phyloP scores from a whole-genome alignment of 257 asterid species.

The Eustoma russellianum region DNA sequence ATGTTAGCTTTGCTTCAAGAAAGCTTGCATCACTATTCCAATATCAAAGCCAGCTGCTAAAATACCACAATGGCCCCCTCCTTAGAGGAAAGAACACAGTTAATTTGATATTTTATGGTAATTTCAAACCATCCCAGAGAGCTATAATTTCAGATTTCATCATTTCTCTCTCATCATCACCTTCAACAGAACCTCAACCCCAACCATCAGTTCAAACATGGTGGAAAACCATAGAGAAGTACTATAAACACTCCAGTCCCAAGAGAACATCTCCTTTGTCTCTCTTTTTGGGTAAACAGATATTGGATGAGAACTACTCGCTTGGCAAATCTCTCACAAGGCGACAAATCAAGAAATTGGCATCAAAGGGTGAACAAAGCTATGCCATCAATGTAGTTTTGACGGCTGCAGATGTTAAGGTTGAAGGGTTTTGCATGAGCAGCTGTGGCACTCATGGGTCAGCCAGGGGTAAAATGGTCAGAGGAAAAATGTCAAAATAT shows the following conservation, averaged over 20 bases:
- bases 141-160: conserved; percentile 16
- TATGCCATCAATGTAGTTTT: conserved; percentile 17
- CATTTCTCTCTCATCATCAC: conserved; percentile 11
- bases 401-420: conserved; percentile 23
- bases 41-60: conserved; percentile 14
- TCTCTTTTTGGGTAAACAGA: conserved; percentile 8
- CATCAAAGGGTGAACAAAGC: conserved; percentile 3
- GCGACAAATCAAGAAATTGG: conserved; percentile 14
- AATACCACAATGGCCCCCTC: conserved; percentile 27
- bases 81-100: conserved; percentile 11
- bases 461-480: neutral
- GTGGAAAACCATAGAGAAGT: conserved; percentile 20
- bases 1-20: conserved; percentile 25
- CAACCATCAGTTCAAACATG: conserved; percentile 21
- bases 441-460: conserved; percentile 24
- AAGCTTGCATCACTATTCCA: conserved; percentile 12
- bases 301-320: conserved; percentile 11
- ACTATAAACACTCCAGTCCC: conserved; percentile 7
- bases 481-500: neutral
- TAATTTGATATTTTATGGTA: conserved; percentile 20
- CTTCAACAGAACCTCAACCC: neutral
- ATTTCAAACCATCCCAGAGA: conserved; percentile 17
- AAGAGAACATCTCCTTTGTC: conserved; percentile 3
- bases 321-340: conserved; percentile 19
- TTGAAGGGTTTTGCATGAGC: conserved; percentile 27